Evolutionary conservation across 768 basidiomycete genomes (phyloP).

Genomic region (Termitomyces bulborhizus): DNA sequence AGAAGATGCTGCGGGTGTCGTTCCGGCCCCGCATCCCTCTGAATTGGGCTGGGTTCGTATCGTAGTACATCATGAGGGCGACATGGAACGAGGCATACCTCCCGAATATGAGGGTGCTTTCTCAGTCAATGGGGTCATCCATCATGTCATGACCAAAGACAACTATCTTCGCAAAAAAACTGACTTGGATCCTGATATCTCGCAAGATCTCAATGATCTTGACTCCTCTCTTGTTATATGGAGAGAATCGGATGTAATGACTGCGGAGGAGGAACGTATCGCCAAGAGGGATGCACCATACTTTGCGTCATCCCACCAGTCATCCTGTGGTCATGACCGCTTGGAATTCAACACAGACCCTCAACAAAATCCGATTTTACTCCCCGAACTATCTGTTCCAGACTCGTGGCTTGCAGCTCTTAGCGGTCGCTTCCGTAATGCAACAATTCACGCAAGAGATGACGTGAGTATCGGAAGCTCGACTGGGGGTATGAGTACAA

Average conservation of each 20-base stretch:
- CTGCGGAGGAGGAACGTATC: slow-evolving; percentile 38
- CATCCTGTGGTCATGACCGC: slow-evolving; percentile 64
- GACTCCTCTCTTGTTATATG: slow-evolving; percentile 63
- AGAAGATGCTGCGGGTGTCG: slow-evolving; percentile 55
- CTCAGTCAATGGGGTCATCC: slow-evolving; percentile 55
- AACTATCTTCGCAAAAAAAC: slow-evolving; percentile 63
- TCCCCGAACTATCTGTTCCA: slow-evolving; percentile 18
- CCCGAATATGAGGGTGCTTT: slow-evolving; percentile 77
- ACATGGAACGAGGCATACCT: slow-evolving; percentile 35
- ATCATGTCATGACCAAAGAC: slow-evolving; percentile 67
- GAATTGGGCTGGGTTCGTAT: slow-evolving; percentile 77
- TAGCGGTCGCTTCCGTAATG: slow-evolving; percentile 24
- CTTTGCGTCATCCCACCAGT: slow-evolving; percentile 13
- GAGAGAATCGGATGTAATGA: slow-evolving; percentile 66
- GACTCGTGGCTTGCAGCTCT: slow-evolving; percentile 38
- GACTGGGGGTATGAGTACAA: slow-evolving; percentile 40
- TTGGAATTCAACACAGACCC: slow-evolving; percentile 63
- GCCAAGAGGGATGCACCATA: slow-evolving; percentile 23
- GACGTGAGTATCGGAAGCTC: slow-evolving; percentile 46
- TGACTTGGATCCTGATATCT: slow-evolving; percentile 46
- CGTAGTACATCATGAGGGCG: slow-evolving; percentile 61
- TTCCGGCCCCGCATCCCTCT: slow-evolving; percentile 34
- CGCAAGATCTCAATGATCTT: slow-evolving; percentile 30
- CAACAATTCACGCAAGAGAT: slow-evolving; percentile 37
- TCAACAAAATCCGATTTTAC: slow-evolving; percentile 43